Percentiles rank a stretch among this genome's conserved stretches.
Conservation (phyloP, 352 stramenopile species). For the Albugo candida region DNA sequence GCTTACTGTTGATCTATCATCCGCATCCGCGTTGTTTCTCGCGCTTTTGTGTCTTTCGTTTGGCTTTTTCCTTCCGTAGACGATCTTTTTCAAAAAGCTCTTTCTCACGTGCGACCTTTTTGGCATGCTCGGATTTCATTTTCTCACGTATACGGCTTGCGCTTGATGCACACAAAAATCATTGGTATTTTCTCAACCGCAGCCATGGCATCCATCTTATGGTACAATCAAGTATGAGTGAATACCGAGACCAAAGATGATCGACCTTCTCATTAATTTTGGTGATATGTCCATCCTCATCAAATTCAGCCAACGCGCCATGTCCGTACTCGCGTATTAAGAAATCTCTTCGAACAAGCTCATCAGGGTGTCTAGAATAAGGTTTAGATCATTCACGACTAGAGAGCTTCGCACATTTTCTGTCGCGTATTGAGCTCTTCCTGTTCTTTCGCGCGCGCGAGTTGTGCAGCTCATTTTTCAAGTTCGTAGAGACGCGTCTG, state of each 20-base stretch:
- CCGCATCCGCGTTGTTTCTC: slow-evolving; percentile 51
- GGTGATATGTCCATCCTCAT: slow-evolving; percentile 69
- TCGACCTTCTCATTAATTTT: slow-evolving; percentile 45
- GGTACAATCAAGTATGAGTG: slow-evolving; percentile 12
- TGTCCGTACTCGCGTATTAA: slow-evolving; percentile 68
- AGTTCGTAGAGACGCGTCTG: slow-evolving; percentile 34
- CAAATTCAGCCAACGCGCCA: slow-evolving; percentile 56
- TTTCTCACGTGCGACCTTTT: slow-evolving; percentile 48
- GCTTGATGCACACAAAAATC: slow-evolving; percentile 26
- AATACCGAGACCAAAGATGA: not conserved
- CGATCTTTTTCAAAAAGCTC: slow-evolving; percentile 50
- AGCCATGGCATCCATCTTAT: slow-evolving; percentile 14
- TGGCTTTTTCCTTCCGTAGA: slow-evolving; percentile 48
- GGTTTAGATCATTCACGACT: too few species aligned
- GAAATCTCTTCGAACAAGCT: slow-evolving; percentile 48
- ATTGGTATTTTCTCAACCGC: slow-evolving; percentile 26
- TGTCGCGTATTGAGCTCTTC: slow-evolving; percentile 46
- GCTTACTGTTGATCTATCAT: slow-evolving; percentile 8
- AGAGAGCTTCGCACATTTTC: slow-evolving; percentile 25
- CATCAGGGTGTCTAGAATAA: slow-evolving; percentile 7
- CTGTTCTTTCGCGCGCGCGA: slow-evolving; percentile 14
- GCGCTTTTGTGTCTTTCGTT: slow-evolving; percentile 43
- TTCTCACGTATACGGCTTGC: slow-evolving; percentile 30
- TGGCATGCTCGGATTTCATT: slow-evolving; percentile 54
- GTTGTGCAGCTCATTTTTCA: slow-evolving; percentile 35